Evolutionary conservation across 2,329 filamentous ascomycete genomes (phyloP), one percentile per base, ranked within the genome.

Genomic region (Pseudocercospora fuligena): DNA sequence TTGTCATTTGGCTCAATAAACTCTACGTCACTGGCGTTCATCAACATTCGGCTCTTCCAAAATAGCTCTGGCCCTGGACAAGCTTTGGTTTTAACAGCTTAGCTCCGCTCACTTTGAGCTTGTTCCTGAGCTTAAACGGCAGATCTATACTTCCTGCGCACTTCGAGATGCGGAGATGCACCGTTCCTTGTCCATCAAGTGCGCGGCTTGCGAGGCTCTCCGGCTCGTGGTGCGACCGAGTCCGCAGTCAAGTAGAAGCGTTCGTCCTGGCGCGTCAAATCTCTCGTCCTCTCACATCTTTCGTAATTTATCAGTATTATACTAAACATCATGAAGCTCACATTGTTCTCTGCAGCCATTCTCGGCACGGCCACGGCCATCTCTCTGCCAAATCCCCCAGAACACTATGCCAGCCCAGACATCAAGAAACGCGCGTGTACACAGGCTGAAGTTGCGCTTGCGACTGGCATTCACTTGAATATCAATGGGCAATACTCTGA

Each of bases 401-500:
- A 40, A 19, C 14, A 21, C 43, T 19, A 49, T 23, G 29, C 5
- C 46, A 19, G 12, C 14, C 2, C 33, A 47, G 25, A 36, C 12
- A 27, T 21, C 56, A 43, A 21, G 31, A 68, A 67, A 36, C 64
- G 66, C 16, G 53, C 63, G 19, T 70, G 68, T 58, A 40, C 58
- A 7, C 64, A 63, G 40, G 64, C 58, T 12, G 68, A 68, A 25
- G 49, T 72, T 40, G 70, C 71, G 23, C 65, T 73, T 1, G 71
- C 71, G 5, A 69, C 69, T 14, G 71, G 71, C 33, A 73, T 73
- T 57, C 71, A 73, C 60, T 62, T 73, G 40, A 72, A 72, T 53
- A 73, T 73, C 63, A 64, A 72, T 46, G 71, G 62, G 25, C 71
- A 72, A 61, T 62, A 54, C 49, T 60, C 61, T 53, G 71, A 73